Conservation (phyloP, 1,284 basidiomycete genomes). For the Coniferiporia sulphurascens region DNA sequence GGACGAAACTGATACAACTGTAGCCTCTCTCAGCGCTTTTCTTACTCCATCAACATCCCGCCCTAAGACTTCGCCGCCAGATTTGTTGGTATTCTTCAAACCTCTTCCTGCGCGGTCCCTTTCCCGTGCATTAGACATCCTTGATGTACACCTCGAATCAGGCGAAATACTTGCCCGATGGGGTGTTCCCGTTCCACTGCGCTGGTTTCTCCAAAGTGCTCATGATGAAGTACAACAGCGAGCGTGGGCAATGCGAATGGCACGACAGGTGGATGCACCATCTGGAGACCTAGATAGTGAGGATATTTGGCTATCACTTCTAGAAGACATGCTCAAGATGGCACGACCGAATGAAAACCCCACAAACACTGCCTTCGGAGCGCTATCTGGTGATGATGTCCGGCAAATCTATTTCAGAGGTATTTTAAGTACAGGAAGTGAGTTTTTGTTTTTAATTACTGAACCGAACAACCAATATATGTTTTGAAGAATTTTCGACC, state of each 20-base stretch:
- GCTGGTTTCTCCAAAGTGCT: slow-evolving; percentile 82
- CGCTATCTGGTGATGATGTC: slow-evolving; percentile 67
- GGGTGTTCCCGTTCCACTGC: slow-evolving; percentile 73
- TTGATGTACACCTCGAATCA: slow-evolving; percentile 91
- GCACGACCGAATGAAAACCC: slow-evolving; percentile 59
- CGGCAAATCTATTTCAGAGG: slow-evolving; percentile 79
- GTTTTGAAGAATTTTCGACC: slow-evolving; percentile 66
- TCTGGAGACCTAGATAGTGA: slow-evolving; percentile 51
- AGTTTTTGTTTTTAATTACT: slow-evolving; percentile 36
- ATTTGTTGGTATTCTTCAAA: slow-evolving; percentile 78
- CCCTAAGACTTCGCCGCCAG: slow-evolving; percentile 55
- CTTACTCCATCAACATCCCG: slow-evolving; percentile 68
- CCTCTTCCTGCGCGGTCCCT: slow-evolving; percentile 70
- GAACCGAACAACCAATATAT: neutral
- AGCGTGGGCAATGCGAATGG: slow-evolving; percentile 84
- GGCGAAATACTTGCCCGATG: slow-evolving; percentile 88
- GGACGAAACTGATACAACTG: slow-evolving; percentile 72
- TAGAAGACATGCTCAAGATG: slow-evolving; percentile 87
- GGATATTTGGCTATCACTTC: slow-evolving; percentile 79
- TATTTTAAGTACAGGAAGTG: slow-evolving; percentile 79
- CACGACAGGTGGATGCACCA: slow-evolving; percentile 60
- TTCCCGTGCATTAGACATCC: slow-evolving; percentile 79
- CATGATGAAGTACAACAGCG: slow-evolving; percentile 65
- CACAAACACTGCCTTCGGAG: slow-evolving; percentile 72
- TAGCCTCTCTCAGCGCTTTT: slow-evolving; percentile 74